These are phyloP conservation scores for Thalassiosira hispida DNA, from an alignment of 352 stramenopile genomes.

Conservation along the genomic window DNA sequence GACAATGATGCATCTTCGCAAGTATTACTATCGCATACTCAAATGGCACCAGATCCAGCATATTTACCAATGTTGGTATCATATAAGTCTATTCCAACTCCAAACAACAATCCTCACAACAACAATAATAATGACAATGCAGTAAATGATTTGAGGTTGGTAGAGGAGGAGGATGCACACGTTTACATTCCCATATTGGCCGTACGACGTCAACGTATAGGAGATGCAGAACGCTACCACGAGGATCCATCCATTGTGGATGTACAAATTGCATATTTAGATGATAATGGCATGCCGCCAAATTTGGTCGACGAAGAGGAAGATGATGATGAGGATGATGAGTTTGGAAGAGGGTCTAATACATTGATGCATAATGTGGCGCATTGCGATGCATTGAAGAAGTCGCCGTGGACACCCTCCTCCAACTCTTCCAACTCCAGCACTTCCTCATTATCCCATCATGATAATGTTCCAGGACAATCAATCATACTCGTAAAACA, in stretches of 20 bases:
- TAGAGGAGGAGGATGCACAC: slow-evolving; percentile 40
- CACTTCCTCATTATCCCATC: neutral
- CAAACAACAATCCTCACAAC: neutral
- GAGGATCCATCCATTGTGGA: slow-evolving; percentile 83
- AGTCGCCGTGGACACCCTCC: slow-evolving; percentile 40
- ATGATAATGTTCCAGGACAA: slow-evolving; percentile 19
- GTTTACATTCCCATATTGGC: slow-evolving; percentile 79
- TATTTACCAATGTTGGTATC: slow-evolving; percentile 24
- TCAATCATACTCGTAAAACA: slow-evolving; percentile 52
- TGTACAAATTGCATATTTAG: slow-evolving; percentile 57
- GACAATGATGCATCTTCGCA: neutral
- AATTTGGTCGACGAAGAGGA: slow-evolving; percentile 52
- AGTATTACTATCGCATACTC: neutral
- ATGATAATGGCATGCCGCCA: slow-evolving; percentile 48
- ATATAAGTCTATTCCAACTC: slow-evolving; percentile 6
- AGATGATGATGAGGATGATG: slow-evolving; percentile 53
- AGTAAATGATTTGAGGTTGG: neutral
- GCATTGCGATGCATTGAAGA: slow-evolving; percentile 45
- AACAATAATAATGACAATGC: neutral
- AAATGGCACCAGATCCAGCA: slow-evolving; percentile 22
- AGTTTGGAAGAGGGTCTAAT: slow-evolving; percentile 30
- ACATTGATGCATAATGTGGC: slow-evolving; percentile 28
- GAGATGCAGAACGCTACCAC: slow-evolving; percentile 78
- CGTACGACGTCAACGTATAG: slow-evolving; percentile 67
- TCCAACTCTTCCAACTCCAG: neutral